These are phyloP conservation scores for Nyssa sinensis DNA, from an alignment of 148 eudicot genomes.

Conservation along the genomic window DNA sequence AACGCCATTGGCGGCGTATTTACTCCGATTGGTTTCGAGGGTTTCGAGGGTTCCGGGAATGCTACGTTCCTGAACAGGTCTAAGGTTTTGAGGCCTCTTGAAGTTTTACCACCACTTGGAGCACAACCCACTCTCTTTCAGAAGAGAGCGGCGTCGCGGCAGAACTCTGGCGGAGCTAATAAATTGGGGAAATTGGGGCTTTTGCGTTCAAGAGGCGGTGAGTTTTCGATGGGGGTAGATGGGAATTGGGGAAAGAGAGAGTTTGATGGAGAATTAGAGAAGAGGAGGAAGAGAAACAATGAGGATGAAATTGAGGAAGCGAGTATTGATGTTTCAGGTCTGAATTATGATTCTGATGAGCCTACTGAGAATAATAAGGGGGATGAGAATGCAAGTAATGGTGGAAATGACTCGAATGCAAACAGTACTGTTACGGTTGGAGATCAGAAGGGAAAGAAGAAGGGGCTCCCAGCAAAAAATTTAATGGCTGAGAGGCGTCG, in stretches of 20 bases:
- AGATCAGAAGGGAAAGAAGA: constrained; percentile 53
- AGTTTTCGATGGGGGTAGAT: background rate
- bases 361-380: constrained; percentile 17
- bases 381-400: constrained; percentile 10
- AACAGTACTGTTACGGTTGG: constrained; percentile 34
- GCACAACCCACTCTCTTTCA: constrained; percentile 47
- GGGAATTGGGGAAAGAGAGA: constrained; percentile 20
- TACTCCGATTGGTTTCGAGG: background rate
- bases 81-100: constrained; percentile 46
- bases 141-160: constrained; percentile 34
- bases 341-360: constrained; percentile 55
- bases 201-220: background rate
- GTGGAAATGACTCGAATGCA: constrained; percentile 11
- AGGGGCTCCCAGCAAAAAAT: constrained; percentile 73
- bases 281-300: constrained; percentile 25
- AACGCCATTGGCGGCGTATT: background rate
- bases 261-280: constrained; percentile 12
- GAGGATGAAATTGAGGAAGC: constrained; percentile 34
- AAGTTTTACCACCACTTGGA: constrained; percentile 31
- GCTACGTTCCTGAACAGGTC: constrained; percentile 18
- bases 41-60: constrained; percentile 19
- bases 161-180: background rate
- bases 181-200: background rate
- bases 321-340: constrained; percentile 33
- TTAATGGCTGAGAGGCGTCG: constrained; percentile 72